These are phyloP conservation scores for Aspergillus campestris DNA, from an alignment of 495 filamentous ascomycete genomes.

Conservation along the genomic window DNA sequence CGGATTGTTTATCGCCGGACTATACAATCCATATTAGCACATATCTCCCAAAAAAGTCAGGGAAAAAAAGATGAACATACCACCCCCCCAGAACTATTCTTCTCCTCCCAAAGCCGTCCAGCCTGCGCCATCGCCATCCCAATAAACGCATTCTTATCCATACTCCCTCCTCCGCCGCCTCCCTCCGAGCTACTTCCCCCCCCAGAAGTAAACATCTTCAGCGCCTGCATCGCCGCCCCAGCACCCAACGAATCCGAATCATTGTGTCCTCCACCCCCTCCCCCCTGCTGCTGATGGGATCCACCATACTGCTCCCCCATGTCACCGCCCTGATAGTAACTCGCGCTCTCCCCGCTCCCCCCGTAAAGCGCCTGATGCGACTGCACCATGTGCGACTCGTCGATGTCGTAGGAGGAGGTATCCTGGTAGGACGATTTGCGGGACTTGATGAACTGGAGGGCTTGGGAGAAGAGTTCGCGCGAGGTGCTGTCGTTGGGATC, in stretches of 20 bases:
- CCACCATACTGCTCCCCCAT: too few relatives aligned
- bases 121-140: conserved; percentile 64
- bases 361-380: conserved; percentile 52
- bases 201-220: conserved; percentile 55
- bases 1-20: conserved; percentile 52
- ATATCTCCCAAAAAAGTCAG: background rate
- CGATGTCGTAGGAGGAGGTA: conserved; percentile 34
- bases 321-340: too few relatives aligned
- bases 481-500: conserved; percentile 23
- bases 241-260: conserved; percentile 41
- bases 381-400: conserved; percentile 47
- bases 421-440: conserved; percentile 23
- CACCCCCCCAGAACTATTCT: conserved; percentile 34
- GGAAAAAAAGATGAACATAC: conserved; percentile 26
- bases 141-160: conserved; percentile 55
- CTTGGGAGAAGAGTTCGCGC: conserved; percentile 37
- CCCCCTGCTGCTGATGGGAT: too few relatives aligned
- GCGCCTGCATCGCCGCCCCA: conserved; percentile 58
- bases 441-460: conserved; percentile 39
- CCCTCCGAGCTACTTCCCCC: conserved; percentile 2
- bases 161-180: conserved; percentile 18
- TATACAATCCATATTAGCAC: conserved; percentile 16
- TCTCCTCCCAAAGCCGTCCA: conserved; percentile 55
- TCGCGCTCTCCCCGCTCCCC: conserved; percentile 13
- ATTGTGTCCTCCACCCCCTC: conserved; percentile 18